Conservation (phyloP, 2,329 filamentous ascomycete species). For the Neurospora crassa region DNA sequence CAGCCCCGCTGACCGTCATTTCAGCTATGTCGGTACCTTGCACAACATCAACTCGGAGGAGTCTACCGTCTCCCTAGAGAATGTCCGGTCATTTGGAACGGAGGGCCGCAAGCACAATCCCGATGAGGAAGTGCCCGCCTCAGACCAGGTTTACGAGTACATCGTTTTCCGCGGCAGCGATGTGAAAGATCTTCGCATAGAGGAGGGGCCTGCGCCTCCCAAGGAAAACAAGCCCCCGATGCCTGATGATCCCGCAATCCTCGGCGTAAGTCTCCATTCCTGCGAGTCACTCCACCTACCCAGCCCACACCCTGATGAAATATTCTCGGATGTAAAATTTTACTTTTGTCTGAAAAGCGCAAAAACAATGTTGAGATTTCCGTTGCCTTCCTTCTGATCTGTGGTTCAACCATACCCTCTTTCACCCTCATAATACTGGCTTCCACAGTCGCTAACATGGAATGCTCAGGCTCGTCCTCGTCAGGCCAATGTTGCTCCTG, state of each 20-base stretch:
- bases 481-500: constrained; percentile 25
- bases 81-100: constrained; percentile 89
- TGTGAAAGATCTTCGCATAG: constrained; percentile 94
- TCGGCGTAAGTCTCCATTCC: constrained; percentile 69
- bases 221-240: constrained; percentile 70
- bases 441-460: constrained; percentile 18
- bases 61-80: constrained; percentile 92
- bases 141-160: constrained; percentile 90
- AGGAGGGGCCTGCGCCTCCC: constrained; percentile 64
- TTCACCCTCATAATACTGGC: constrained; percentile 10
- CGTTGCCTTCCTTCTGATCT: constrained; percentile 99
- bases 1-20: constrained; percentile 24
- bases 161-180: constrained; percentile 98
- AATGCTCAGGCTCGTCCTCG: constrained; percentile 27
- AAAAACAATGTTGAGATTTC: constrained; percentile 92
- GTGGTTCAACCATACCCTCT: constrained; percentile 19
- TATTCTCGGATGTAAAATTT: constrained; percentile 90
- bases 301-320: constrained; percentile 62
- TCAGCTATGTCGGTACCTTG: constrained; percentile 86
- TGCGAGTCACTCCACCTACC: constrained; percentile 22
- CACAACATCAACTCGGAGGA: constrained; percentile 98
- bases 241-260: constrained; percentile 91
- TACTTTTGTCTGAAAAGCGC: constrained; percentile 77
- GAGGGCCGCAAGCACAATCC: constrained; percentile 76
- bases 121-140: constrained; percentile 73